Conservation (phyloP, 2,329 filamentous ascomycete species). For the Aspergillus sp. region DNA sequence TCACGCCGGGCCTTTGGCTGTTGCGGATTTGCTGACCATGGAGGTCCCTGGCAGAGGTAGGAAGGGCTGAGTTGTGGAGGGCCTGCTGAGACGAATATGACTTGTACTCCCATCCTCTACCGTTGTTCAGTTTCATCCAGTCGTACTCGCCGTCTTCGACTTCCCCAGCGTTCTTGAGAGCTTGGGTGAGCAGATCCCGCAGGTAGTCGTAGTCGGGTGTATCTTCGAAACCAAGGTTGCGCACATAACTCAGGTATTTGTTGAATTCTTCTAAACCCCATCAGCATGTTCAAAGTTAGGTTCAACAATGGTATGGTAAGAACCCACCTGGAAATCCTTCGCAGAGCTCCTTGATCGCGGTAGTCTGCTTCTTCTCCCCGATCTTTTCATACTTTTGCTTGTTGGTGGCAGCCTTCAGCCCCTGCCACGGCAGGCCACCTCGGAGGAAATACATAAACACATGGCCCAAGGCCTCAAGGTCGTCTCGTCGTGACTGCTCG, state of each 20-base stretch:
- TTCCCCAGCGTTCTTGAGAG: slow-evolving; percentile 89
- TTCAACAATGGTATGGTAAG: slow-evolving; percentile 10
- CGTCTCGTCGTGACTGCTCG: slow-evolving; percentile 93
- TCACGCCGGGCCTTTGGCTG: slow-evolving; percentile 64
- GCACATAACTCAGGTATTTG: slow-evolving; percentile 95
- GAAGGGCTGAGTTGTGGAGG: slow-evolving; percentile 73
- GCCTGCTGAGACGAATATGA: slow-evolving; percentile 69
- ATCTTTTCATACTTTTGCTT: slow-evolving; percentile 99
- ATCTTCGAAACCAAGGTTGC: slow-evolving; percentile 97
- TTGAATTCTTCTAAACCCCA: slow-evolving; percentile 77
- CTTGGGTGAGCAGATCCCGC: slow-evolving; percentile 92
- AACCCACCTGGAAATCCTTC: slow-evolving; percentile 77
- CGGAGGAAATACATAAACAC: slow-evolving; percentile 70
- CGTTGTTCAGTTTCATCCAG: slow-evolving; percentile 98
- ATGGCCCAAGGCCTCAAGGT: slow-evolving; percentile 79
- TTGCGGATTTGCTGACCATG: slow-evolving; percentile 66
- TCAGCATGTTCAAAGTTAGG: background rate
- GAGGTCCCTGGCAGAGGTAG: slow-evolving; percentile 80
- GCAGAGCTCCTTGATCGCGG: slow-evolving; percentile 92
- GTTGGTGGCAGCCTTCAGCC: slow-evolving; percentile 67
- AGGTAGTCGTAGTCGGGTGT: slow-evolving; percentile 98
- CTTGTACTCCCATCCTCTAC: slow-evolving; percentile 88
- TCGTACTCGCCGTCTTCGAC: slow-evolving; percentile 98
- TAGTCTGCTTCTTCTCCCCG: slow-evolving; percentile 99
- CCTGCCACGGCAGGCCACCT: slow-evolving; percentile 67